Percentiles rank a stretch among this genome's conserved stretches.
Conservation (phyloP, 192 early-diverging fungal species). For the Mortierella antarctica region DNA sequence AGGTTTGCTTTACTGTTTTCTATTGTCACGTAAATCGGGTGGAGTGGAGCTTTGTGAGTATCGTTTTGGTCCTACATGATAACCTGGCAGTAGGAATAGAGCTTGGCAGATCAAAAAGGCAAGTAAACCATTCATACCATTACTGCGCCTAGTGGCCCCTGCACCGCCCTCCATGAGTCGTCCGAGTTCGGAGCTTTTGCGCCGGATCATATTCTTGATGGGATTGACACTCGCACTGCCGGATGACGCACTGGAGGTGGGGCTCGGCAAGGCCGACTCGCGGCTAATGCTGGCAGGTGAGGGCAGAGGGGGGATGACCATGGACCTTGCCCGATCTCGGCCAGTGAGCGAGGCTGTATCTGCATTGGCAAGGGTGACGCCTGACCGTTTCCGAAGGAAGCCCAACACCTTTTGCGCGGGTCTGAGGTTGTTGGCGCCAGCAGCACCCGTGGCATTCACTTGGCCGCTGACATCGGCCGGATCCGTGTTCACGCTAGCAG, state of each 20-base stretch:
- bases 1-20: slow-evolving; percentile 13
- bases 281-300: not conserved
- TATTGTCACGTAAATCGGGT: not conserved
- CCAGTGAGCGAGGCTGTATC: not conserved
- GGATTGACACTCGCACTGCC: too few relatives aligned
- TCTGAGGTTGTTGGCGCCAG: slow-evolving; percentile 12
- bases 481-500: too few relatives aligned
- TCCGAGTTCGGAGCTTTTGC: slow-evolving; percentile 28
- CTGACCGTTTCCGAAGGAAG: slow-evolving; percentile 25
- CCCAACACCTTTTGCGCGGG: slow-evolving; percentile 30
- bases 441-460: too few relatives aligned
- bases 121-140: not conserved
- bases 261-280: not conserved
- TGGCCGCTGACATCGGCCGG: too few relatives aligned
- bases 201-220: slow-evolving; percentile 30
- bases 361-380: too few relatives aligned
- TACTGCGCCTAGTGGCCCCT: slow-evolving; percentile 2
- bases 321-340: slow-evolving; percentile 13
- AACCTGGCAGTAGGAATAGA: not conserved
- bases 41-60: not conserved
- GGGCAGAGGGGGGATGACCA: not conserved
- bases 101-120: not conserved
- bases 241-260: not conserved
- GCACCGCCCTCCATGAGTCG: slow-evolving; percentile 7
- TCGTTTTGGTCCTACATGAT: not conserved